These are phyloP conservation scores for Phytophthora crassamura DNA, from an alignment of 352 stramenopile genomes.

Conservation along the genomic window DNA sequence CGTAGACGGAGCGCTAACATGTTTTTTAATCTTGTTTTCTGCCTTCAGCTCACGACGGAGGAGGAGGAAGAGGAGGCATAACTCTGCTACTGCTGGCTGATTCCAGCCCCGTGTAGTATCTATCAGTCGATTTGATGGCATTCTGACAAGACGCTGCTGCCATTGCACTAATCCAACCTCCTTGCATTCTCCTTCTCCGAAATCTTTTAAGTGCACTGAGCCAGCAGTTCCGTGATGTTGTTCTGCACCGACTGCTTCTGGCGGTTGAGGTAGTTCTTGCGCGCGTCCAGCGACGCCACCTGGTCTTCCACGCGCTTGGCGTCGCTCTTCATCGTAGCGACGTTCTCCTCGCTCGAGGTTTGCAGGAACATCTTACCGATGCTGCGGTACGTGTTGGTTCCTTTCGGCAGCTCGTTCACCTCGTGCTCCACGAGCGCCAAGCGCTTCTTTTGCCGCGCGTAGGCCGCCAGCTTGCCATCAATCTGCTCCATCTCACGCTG, in stretches of 20 bases:
- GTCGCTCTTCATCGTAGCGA: conserved; percentile 60
- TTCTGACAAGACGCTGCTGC: conserved; percentile 21
- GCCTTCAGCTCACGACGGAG: conserved; percentile 62
- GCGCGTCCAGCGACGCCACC: conserved; percentile 73
- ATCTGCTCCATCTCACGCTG: conserved; percentile 85
- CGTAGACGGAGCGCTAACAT: not conserved
- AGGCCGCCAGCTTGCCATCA: conserved; percentile 68
- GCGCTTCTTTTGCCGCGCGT: conserved; percentile 77
- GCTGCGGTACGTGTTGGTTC: conserved; percentile 74
- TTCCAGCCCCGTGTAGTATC: conserved; percentile 17
- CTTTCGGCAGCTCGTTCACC: conserved; percentile 63
- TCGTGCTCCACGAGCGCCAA: conserved; percentile 77
- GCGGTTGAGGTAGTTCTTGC: conserved; percentile 83
- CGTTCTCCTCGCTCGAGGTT: conserved; percentile 63
- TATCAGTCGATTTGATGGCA: conserved; percentile 17
- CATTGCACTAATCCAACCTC: conserved; percentile 28
- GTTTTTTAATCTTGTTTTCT: conserved; percentile 10
- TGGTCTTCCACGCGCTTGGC: conserved; percentile 69
- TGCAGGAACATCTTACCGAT: conserved; percentile 89
- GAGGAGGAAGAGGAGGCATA: conserved; percentile 63
- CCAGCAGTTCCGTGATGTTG: conserved; percentile 86
- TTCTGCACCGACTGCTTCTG: conserved; percentile 83
- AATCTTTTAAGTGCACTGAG: conserved; percentile 59
- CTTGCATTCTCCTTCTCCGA: conserved; percentile 18
- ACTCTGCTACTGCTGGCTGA: not conserved